phyloP scores from a whole-genome alignment of 192 early-diverging fungal species.

The Dissophora globulifera region DNA sequence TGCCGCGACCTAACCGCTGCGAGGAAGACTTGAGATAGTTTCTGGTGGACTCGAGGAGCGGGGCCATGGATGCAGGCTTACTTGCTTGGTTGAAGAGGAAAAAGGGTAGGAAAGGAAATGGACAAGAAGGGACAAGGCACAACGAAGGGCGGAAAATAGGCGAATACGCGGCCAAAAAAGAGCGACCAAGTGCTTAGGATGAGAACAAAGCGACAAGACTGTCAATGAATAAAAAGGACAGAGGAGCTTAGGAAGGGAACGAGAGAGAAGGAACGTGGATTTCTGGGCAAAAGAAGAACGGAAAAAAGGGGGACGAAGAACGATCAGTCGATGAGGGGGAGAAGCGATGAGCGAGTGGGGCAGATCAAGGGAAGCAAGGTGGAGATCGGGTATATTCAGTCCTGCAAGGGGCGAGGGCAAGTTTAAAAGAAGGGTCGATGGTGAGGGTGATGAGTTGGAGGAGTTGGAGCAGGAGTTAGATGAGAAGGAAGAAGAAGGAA shows the following conservation, averaged over 20 bases:
- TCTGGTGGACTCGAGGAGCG: slow-evolving; percentile 32
- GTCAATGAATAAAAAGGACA: too few relatives aligned
- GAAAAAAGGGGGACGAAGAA: slow-evolving; percentile 2
- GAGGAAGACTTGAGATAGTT: slow-evolving; percentile 46
- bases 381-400: too few relatives aligned
- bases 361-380: neutral
- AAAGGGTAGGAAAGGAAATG: slow-evolving; percentile 1
- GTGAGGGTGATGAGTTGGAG: neutral
- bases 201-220: neutral
- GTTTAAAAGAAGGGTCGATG: too few relatives aligned
- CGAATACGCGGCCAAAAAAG: too few relatives aligned
- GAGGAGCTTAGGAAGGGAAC: neutral
- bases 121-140: neutral
- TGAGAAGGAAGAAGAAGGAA: too few relatives aligned
- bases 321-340: too few relatives aligned
- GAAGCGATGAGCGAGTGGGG: neutral
- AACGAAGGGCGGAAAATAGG: too few relatives aligned
- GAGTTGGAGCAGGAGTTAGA: too few relatives aligned
- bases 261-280: neutral
- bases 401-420: too few relatives aligned
- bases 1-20: slow-evolving; percentile 27
- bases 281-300: neutral
- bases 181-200: too few relatives aligned
- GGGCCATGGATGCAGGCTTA: slow-evolving; percentile 9
- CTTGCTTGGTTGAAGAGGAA: too few relatives aligned